Conservation (phyloP, 108 stramenopile species). For the Hondaea fermentalgiana region DNA sequence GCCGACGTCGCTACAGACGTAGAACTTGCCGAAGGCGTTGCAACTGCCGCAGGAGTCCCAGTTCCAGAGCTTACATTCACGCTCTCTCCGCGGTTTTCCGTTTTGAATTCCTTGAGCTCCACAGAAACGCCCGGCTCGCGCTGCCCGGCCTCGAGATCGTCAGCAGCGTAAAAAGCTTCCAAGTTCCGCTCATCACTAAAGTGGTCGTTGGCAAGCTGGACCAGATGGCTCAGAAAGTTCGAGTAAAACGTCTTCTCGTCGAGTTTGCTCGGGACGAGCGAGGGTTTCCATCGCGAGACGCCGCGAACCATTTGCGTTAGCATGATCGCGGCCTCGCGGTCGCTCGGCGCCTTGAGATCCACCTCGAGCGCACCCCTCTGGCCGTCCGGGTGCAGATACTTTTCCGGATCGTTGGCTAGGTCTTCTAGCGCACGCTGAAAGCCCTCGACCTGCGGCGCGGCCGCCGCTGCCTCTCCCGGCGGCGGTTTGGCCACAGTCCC, state of each 20-base stretch:
- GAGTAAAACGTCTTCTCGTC: background rate
- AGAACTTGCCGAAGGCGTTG: no score
- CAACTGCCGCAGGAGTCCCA: no score
- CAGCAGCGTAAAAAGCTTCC: background rate
- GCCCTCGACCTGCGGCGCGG: background rate
- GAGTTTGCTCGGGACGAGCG: background rate
- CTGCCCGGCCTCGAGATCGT: background rate
- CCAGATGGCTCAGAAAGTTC: background rate
- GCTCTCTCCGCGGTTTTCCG: no score
- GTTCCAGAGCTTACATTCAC: no score
- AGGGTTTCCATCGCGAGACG: background rate
- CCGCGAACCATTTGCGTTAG: background rate
- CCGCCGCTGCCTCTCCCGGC: background rate
- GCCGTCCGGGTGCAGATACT: background rate
- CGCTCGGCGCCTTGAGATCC: background rate
- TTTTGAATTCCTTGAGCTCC: background rate
- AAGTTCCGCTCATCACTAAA: slow-evolving; percentile 10
- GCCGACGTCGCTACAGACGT: no score
- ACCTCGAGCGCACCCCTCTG: background rate
- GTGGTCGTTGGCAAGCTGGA: background rate
- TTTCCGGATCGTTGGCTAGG: background rate
- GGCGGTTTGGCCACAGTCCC: background rate
- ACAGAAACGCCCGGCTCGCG: background rate
- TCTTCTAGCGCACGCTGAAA: background rate
- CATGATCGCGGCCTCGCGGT: background rate